Conservation (phyloP, 257 asterid genomes). For the Verbascum thapsus region DNA sequence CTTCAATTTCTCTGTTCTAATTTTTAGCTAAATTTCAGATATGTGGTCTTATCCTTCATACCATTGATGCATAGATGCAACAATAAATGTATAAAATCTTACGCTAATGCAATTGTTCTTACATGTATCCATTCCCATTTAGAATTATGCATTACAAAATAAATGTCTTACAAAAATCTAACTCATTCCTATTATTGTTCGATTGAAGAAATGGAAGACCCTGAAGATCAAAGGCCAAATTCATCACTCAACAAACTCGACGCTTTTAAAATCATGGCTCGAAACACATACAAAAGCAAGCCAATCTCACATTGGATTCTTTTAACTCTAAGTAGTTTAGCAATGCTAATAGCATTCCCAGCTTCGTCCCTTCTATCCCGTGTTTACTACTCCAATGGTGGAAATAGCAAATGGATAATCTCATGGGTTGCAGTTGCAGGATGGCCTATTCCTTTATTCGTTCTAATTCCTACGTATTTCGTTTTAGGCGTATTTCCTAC, state of each 20-base stretch:
- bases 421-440: conserved; percentile 95
- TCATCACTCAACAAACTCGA: conserved; percentile 38
- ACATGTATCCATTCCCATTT: not conserved
- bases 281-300: conserved; percentile 51
- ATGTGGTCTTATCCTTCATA: no score
- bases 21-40: no score
- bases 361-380: conserved; percentile 92
- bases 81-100: no score
- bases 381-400: conserved; percentile 77
- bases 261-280: conserved; percentile 35
- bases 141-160: not conserved
- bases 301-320: conserved; percentile 83
- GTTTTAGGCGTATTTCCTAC: conserved; percentile 57
- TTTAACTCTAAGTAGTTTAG: conserved; percentile 53
- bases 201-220: conserved; percentile 52
- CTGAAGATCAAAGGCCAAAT: conserved; percentile 43
- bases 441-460: conserved; percentile 78
- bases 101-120: not conserved
- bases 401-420: conserved; percentile 84
- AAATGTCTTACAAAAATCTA: not conserved
- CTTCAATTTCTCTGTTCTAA: not conserved
- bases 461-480: conserved; percentile 65
- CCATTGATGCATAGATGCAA: no score
- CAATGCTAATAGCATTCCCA: conserved; percentile 81
- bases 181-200: conserved; percentile 15